A percentile compares a stretch with the other conserved stretches of the same genome.
Conservation (phyloP, 1,139 yeast species). For the Geotrichum histeridarum region DNA sequence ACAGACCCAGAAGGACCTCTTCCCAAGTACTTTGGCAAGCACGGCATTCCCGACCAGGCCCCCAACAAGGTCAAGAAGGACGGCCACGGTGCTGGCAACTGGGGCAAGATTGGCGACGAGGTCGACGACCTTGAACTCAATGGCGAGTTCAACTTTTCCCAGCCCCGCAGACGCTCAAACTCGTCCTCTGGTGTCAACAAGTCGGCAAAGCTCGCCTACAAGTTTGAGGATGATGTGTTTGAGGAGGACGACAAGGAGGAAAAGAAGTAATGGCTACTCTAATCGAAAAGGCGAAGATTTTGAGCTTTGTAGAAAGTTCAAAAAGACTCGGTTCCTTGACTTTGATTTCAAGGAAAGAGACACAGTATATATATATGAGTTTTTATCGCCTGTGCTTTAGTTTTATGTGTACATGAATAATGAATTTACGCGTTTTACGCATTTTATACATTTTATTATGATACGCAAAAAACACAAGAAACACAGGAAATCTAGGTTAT, state of each 20-base stretch:
- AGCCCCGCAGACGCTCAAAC: conserved; percentile 41
- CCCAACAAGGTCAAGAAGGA: conserved; percentile 76
- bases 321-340: too few relatives aligned
- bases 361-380: too few relatives aligned
- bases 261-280: not conserved
- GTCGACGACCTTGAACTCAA: conserved; percentile 38
- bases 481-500: too few relatives aligned
- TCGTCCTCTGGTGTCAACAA: conserved; percentile 44
- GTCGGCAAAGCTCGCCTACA: conserved; percentile 3
- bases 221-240: not conserved
- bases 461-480: too few relatives aligned
- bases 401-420: too few relatives aligned
- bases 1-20: conserved; percentile 37
- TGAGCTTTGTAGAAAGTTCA: too few relatives aligned
- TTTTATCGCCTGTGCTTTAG: too few relatives aligned
- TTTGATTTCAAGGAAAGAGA: too few relatives aligned
- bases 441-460: too few relatives aligned
- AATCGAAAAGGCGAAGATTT: too few relatives aligned
- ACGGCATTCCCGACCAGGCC: conserved; percentile 58
- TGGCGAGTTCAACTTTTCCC: conserved; percentile 40
- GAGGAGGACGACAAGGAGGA: not conserved
- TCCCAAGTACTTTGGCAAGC: conserved; percentile 72
- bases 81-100: conserved; percentile 68
- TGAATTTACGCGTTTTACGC: too few relatives aligned
- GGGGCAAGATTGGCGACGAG: conserved; percentile 43